phyloP scores from a whole-genome alignment of 345 rosid species.

The Pseudoturritis turrita region DNA sequence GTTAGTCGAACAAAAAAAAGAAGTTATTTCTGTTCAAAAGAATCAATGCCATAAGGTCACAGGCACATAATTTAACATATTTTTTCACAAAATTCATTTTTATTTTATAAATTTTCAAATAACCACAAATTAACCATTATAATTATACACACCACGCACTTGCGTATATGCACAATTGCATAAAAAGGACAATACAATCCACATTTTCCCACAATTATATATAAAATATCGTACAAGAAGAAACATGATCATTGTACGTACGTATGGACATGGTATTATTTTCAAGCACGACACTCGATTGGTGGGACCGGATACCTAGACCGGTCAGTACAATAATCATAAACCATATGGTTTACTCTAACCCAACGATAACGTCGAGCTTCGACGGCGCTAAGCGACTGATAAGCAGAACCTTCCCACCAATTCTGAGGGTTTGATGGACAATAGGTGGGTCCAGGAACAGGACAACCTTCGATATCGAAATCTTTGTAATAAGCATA shows the following conservation, averaged over 20 bases:
- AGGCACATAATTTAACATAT: too few species aligned
- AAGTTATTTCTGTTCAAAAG: too few species aligned
- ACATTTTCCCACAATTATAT: background rate
- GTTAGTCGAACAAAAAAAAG: too few species aligned
- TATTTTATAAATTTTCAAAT: background rate
- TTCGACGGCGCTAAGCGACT: conserved; percentile 61
- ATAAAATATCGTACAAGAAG: conserved; percentile 20
- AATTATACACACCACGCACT: background rate
- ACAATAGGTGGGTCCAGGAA: conserved; percentile 73
- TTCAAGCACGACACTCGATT: conserved; percentile 63
- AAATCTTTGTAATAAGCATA: conserved; percentile 80
- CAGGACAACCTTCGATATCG: conserved; percentile 81
- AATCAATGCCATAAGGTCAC: conserved; percentile 17
- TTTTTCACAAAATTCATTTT: background rate
- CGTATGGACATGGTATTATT: conserved; percentile 7
- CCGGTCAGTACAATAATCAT: conserved; percentile 81
- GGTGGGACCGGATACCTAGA: conserved; percentile 76
- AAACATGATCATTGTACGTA: conserved; percentile 26
- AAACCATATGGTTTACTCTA: conserved; percentile 86
- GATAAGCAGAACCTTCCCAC: conserved; percentile 75
- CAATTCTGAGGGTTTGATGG: conserved; percentile 57
- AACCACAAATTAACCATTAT: background rate
- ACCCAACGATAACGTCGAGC: conserved; percentile 89
- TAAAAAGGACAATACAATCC: background rate
- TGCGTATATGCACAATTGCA: conserved; percentile 5